Evolutionary conservation across 495 filamentous ascomycete species (phyloP), one percentile per base, ranked within the genome.

Genomic region (Beverwykella pulmonaria): DNA sequence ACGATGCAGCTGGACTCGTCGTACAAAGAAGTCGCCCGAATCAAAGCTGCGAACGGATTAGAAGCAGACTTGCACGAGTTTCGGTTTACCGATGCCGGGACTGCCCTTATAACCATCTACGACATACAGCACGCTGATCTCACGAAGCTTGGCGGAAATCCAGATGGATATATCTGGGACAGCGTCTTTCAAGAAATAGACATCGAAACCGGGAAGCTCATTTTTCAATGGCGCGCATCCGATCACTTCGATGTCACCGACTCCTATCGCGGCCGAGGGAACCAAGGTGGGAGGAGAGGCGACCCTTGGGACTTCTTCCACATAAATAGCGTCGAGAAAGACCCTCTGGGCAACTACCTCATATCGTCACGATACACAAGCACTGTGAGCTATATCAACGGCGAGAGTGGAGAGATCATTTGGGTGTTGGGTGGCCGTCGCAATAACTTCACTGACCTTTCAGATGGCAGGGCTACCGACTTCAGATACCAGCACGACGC

Each of bases 21-120:
- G 27, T 84, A 86, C 59, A 75, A 79, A 39, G 76, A 80, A 60
- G 71, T 71, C 10, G 80, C 81, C 65, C 77, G 70, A 41, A 68
- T 84, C 67, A 64, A 29, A 23, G 80, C 75, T 15, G 76, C 59
- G 7, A 52, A 48, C 8, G 48, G 48, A 1, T 23, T 62, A 27
- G 58, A 53, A 7, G 57, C 39, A 2, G 64, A 67, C 25, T 46
- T 67, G 30, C 64, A 67, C 36, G 64, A 67, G 39, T 67, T 63
- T 32, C 57, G 47, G 8, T 41, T 67, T 20, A 67, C 72, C 53
- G 69, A 77, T 55, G 62, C 48, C 22, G 44, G 61, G 53, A 72
- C 72, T 14, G 73, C 72, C 19, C 34, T 75, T 19, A 61, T 74
- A 15, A 70, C 73, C 19, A 63, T 69, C 25, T 75, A 74, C 59